Evolutionary conservation across 1,284 basidiomycete species (phyloP), one percentile per base, ranked within the genome.

Genomic region (Papiliotrema fonsecae): DNA sequence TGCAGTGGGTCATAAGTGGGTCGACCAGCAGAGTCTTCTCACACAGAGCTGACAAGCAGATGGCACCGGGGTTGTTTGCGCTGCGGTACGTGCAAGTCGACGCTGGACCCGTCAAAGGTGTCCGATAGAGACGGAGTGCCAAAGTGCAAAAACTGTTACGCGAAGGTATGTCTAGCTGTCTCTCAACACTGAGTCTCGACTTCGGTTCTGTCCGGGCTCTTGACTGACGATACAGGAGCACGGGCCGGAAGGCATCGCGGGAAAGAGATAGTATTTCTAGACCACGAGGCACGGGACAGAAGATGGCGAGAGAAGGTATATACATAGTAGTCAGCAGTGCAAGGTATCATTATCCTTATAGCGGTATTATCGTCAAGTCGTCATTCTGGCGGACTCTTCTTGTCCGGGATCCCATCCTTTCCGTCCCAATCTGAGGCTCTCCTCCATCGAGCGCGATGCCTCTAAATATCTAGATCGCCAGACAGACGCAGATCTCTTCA

Each of bases 101-200:
- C 68, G 0, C 41, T 73, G n/a, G 69, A 72, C 41, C 67, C 69
- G 3, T 52, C 58, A 11, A 67, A 61, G 49, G 64, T 71, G 84
- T 54, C 85, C 83, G 70, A 82, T 86, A 64, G 86, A 27, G 63
- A 70, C 35, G 68, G 67, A 0, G 35, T 39, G 49, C 67, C 69
- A 16, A 70, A 60, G 51, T 74, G 72, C 52, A 67, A 66, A 54
- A 67, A 70, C 49, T 74, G 72, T 49, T 74, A 74, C 55, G 65
- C 65, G 13, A 65, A 61, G 57, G 64, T 62, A 45, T 42, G 58
- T 51, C 1, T 31, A 6, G n/a, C n/a, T n/a, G n/a, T n/a, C n/a
- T n/a, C n/a, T n/a, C n/a, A n/a, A n/a, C n/a, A n/a, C n/a, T 18
- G 14, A n/a, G 13, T 11, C 36, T 38, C 3, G 36, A 38, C 13